Percentiles rank a stretch among this genome's conserved stretches.
Evolutionary conservation across 108 stramenopile genomes (phyloP).

Genomic region (Discostella pseudostelligera): DNA sequence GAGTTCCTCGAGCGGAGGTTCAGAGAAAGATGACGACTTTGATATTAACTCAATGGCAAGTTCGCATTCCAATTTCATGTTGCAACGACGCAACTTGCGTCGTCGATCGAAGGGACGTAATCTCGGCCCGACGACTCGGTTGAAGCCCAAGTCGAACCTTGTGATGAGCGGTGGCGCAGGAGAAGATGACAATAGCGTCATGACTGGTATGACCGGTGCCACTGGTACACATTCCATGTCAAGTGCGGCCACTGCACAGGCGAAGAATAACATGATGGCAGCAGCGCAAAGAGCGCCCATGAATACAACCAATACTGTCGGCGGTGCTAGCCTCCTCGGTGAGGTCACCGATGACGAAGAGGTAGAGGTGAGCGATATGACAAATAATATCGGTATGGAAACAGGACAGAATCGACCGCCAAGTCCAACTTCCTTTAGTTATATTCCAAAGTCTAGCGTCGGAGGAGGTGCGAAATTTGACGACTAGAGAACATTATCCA

Average conservation of each 20-base stretch:
- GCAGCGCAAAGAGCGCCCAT: conserved; percentile 4
- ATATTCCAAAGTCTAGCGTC: too few species aligned
- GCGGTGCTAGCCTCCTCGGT: too few species aligned
- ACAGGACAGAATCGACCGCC: too few species aligned
- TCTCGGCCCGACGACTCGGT: neutral
- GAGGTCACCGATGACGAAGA: too few species aligned
- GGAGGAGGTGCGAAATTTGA: too few species aligned
- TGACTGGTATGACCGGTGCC: conserved; percentile 23
- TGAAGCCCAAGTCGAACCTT: conserved; percentile 16
- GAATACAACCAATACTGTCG: too few species aligned
- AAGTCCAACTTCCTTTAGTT: too few species aligned
- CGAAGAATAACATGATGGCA: conserved; percentile 15
- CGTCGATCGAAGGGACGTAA: too few species aligned
- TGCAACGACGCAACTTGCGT: neutral
- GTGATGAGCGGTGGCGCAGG: conserved; percentile 19
- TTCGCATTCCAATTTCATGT: conserved; percentile 6
- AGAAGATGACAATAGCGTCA: conserved; percentile 25
- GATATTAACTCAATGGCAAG: conserved; percentile 7
- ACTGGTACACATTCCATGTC: conserved; percentile 25
- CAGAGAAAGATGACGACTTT: conserved; percentile 7
- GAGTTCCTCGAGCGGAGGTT: conserved; percentile 1
- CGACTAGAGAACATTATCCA: too few species aligned
- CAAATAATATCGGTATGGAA: too few species aligned
- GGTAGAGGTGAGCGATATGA: too few species aligned
- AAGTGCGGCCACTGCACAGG: conserved; percentile 11